Percentiles rank a stretch among this genome's conserved stretches.
These are phyloP conservation scores for Bonia amplexicaulis DNA, from an alignment of 176 grass and related monocot species.

Conservation along the genomic window DNA sequence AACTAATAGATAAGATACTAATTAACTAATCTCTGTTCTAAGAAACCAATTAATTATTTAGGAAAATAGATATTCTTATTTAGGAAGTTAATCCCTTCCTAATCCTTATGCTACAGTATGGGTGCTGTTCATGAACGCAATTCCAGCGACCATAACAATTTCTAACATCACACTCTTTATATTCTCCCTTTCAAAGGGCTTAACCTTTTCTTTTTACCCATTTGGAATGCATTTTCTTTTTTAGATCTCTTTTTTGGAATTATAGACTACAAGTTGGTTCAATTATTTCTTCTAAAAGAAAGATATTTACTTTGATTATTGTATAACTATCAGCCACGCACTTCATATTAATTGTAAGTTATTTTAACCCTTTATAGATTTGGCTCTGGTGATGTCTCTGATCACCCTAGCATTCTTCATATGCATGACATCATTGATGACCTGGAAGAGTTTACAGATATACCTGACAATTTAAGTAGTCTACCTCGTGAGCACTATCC, in stretches of 20 bases:
- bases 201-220: background rate
- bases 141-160: no score
- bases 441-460: conserved; percentile 54
- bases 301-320: background rate
- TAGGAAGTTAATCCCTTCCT: no score
- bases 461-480: conserved; percentile 60
- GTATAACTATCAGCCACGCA: background rate
- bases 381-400: conserved; percentile 34
- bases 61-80: no score
- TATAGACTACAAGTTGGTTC: background rate
- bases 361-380: conserved; percentile 41
- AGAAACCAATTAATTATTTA: no score
- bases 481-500: conserved; percentile 45
- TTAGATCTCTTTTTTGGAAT: background rate
- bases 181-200: background rate
- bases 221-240: background rate
- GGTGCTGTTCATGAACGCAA: no score
- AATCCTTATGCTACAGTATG: no score
- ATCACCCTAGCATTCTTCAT: conserved; percentile 22
- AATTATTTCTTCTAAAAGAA: background rate
- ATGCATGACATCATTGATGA: conserved; percentile 60
- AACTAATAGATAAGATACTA: no score
- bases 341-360: background rate
- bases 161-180: background rate
- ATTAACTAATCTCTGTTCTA: no score